Evolutionary conservation across 2,329 filamentous ascomycete genomes (phyloP).

Genomic region (Leptodontidium sp.): DNA sequence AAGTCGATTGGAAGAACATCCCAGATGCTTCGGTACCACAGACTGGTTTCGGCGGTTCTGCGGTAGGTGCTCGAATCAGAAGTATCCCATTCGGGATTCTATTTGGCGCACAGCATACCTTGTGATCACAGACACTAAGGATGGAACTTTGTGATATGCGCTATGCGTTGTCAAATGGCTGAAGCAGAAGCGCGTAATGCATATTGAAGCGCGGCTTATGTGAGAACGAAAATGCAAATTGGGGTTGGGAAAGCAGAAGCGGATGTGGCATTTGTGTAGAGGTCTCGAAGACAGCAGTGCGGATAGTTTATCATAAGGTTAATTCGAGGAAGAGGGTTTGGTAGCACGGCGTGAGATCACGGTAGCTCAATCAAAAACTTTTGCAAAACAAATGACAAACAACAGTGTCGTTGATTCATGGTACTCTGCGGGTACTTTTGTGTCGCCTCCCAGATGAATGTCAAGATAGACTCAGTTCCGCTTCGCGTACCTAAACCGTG

Average conservation of each 20-base stretch:
- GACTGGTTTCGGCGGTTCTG: not conserved
- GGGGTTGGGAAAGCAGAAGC: not conserved
- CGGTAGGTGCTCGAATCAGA: not conserved
- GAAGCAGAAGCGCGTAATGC: not conserved
- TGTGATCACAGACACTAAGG: not conserved
- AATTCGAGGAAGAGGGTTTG: not conserved
- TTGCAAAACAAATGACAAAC: not conserved
- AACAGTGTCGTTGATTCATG: not conserved
- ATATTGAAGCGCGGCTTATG: slow-evolving; percentile 12
- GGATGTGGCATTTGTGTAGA: not conserved
- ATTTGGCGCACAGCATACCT: not conserved
- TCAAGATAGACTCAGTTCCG: not conserved
- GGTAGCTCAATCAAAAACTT: not conserved
- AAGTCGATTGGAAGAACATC: not conserved
- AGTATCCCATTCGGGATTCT: not conserved
- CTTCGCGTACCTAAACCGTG: not conserved
- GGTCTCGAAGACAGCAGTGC: not conserved
- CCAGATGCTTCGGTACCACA: not conserved
- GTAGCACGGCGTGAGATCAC: not conserved
- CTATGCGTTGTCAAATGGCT: slow-evolving; percentile 1
- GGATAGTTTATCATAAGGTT: not conserved
- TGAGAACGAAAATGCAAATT: not conserved
- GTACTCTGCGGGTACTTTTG: not conserved
- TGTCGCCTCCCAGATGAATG: not conserved
- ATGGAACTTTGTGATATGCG: not conserved